These are phyloP conservation scores for Ganoderma resinaceum DNA, from an alignment of 1,284 basidiomycete genomes.

Conservation along the genomic window DNA sequence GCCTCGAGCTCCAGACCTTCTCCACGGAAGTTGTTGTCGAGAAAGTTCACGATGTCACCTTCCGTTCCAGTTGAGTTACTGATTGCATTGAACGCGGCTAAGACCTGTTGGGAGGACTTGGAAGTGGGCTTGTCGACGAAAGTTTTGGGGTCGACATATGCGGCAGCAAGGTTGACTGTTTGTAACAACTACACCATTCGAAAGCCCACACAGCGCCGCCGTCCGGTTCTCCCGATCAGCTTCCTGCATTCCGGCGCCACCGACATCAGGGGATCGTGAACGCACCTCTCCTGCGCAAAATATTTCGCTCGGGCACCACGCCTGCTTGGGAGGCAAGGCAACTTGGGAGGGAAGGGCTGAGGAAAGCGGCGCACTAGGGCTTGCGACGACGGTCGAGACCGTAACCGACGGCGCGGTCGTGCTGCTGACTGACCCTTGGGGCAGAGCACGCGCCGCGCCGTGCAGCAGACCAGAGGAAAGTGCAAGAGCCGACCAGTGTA, in stretches of 20 bases:
- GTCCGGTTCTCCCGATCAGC: neutral
- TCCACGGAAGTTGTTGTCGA: conserved; percentile 80
- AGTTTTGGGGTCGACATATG: conserved; percentile 87
- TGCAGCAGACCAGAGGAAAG: conserved; percentile 27
- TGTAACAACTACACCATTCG: conserved; percentile 68
- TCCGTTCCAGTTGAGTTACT: conserved; percentile 54
- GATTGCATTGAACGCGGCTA: conserved; percentile 74
- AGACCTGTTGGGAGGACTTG: conserved; percentile 67
- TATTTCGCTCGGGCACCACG: conserved; percentile 82
- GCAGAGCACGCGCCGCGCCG: conserved; percentile 30
- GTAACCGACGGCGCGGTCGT: conserved; percentile 37
- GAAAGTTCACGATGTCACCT: conserved; percentile 70
- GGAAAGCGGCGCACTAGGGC: conserved; percentile 62
- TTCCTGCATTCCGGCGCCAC: neutral
- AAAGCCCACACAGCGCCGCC: neutral
- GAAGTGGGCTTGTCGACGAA: conserved; percentile 92
- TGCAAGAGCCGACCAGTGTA: conserved; percentile 19
- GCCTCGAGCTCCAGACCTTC: conserved; percentile 87
- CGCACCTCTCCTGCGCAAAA: conserved; percentile 84
- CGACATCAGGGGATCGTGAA: conserved; percentile 24
- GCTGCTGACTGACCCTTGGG: conserved; percentile 30
- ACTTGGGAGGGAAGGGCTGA: conserved; percentile 72
- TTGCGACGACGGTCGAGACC: conserved; percentile 70
- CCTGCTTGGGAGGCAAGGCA: conserved; percentile 73
- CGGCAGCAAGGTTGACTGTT: conserved; percentile 81